These are phyloP conservation scores for Candida taoyuanica DNA, from an alignment of 805 yeast species.

Conservation along the genomic window DNA sequence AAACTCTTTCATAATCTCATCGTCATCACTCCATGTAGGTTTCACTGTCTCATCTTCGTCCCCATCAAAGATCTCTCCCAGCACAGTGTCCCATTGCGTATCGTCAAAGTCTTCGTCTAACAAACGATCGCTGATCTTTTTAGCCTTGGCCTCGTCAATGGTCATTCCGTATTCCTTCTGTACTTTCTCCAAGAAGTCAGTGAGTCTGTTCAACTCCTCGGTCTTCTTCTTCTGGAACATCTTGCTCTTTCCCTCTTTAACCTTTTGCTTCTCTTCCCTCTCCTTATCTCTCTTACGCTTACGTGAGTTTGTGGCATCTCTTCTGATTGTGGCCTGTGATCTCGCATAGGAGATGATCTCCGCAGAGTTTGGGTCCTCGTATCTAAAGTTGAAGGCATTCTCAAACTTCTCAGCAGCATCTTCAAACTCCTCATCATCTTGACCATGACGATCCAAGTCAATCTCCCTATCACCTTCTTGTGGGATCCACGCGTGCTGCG, in stretches of 20 bases:
- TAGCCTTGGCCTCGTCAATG: constrained; percentile 51
- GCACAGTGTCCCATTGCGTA: constrained; percentile 83
- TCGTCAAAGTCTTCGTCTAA: constrained; percentile 86
- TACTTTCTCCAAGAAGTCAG: constrained; percentile 51
- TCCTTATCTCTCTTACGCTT: constrained; percentile 78
- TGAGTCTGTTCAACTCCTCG: constrained; percentile 68
- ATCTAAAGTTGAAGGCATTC: constrained; percentile 90
- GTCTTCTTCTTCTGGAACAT: constrained; percentile 68
- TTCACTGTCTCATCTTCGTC: constrained; percentile 51
- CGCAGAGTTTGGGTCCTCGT: constrained; percentile 85
- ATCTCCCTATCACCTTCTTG: constrained; percentile 55
- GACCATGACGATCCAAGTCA: constrained; percentile 39
- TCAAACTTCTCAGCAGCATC: constrained; percentile 90
- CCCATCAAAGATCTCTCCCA: constrained; percentile 83
- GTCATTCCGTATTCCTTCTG: constrained; percentile 41
- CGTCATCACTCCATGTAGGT: constrained; percentile 66
- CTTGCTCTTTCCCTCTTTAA: constrained; percentile 50
- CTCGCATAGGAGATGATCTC: constrained; percentile 95
- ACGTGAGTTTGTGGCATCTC: constrained; percentile 64
- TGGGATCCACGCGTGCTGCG: constrained; percentile 87
- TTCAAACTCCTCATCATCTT: constrained; percentile 82
- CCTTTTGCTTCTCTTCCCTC: constrained; percentile 47
- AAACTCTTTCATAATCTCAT: constrained; percentile 44
- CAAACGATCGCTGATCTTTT: constrained; percentile 69
- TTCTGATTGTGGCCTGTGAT: constrained; percentile 84